These are phyloP conservation scores for Sclerotinia trifoliorum DNA, from an alignment of 2,329 filamentous ascomycete species.

Conservation along the genomic window DNA sequence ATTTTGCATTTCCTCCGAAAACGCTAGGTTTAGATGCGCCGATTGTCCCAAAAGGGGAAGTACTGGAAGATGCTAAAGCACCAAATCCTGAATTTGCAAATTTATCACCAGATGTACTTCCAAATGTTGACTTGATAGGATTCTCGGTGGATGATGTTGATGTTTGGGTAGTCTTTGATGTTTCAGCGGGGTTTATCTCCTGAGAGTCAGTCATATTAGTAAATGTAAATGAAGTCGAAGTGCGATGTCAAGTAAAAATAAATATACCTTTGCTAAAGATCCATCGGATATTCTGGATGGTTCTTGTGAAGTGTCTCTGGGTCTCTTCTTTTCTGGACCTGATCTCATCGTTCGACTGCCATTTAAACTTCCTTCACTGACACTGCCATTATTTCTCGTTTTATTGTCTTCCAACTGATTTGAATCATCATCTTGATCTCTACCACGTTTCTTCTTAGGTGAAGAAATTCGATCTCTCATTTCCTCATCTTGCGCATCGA, in stretches of 20 bases:
- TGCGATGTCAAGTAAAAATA: not conserved
- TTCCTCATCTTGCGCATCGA: constrained; percentile 43
- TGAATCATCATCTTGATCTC: constrained; percentile 46
- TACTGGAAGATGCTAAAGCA: constrained; percentile 58
- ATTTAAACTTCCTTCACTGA: constrained; percentile 44
- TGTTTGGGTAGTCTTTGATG: constrained; percentile 21
- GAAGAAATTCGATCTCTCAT: constrained; percentile 54
- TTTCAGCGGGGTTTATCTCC: constrained; percentile 21
- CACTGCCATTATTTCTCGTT: constrained; percentile 42
- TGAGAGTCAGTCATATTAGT: constrained; percentile 21
- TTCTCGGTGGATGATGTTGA: constrained; percentile 23
- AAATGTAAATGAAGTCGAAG: not conserved
- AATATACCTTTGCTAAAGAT: constrained; percentile 30
- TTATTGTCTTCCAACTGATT: constrained; percentile 41
- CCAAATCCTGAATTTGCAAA: constrained; percentile 70
- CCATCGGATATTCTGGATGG: constrained; percentile 34
- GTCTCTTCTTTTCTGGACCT: constrained; percentile 65
- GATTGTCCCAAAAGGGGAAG: constrained; percentile 63
- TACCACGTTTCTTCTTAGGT: constrained; percentile 63
- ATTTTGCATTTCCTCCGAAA: constrained; percentile 46
- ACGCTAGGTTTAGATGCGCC: constrained; percentile 49
- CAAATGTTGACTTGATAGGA: constrained; percentile 28
- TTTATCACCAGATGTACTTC: constrained; percentile 35
- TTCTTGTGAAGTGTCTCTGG: constrained; percentile 48
- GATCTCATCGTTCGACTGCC: constrained; percentile 43